Conservation (phyloP, 495 filamentous ascomycete genomes). For the Tuber microsphaerosporum region DNA sequence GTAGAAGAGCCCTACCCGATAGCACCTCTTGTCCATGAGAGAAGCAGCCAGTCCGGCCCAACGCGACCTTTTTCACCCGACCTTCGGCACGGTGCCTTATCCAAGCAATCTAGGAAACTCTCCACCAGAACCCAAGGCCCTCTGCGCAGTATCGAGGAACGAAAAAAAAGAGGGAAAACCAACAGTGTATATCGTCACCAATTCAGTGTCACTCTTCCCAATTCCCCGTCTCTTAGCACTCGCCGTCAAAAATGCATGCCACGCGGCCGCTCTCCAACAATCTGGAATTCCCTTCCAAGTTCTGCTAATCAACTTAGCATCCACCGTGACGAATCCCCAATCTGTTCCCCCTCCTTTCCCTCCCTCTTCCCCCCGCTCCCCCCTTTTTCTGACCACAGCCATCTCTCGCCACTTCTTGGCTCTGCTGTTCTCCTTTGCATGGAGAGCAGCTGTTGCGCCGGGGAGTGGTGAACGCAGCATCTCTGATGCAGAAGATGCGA, state of each 20-base stretch:
- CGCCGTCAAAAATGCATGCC: constrained; percentile 85
- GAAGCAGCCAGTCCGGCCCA: neutral
- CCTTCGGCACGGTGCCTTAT: neutral
- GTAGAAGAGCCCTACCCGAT: neutral
- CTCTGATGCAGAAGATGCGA: constrained; percentile 34
- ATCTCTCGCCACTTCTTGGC: constrained; percentile 97
- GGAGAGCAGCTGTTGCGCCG: constrained; percentile 44
- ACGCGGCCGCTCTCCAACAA: constrained; percentile 86
- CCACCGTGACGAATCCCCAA: constrained; percentile 80
- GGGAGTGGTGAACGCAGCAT: constrained; percentile 39
- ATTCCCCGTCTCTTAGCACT: constrained; percentile 60
- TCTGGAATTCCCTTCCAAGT: constrained; percentile 99
- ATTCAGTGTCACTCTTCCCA: constrained; percentile 59
- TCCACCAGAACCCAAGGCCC: neutral
- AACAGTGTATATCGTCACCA: constrained; percentile 51
- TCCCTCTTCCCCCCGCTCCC: constrained; percentile 42
- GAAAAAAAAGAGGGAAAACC: constrained; percentile 20
- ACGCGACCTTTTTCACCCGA: neutral
- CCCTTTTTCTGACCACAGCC: constrained; percentile 57
- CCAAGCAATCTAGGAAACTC: neutral
- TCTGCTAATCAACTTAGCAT: constrained; percentile 78
- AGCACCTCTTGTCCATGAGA: neutral
- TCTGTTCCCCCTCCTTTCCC: constrained; percentile 68
- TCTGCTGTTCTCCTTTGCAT: constrained; percentile 71
- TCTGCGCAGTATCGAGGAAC: neutral